Evolutionary conservation across 345 rosid genomes (phyloP).

Genomic region (Melaleuca quinquenervia): DNA sequence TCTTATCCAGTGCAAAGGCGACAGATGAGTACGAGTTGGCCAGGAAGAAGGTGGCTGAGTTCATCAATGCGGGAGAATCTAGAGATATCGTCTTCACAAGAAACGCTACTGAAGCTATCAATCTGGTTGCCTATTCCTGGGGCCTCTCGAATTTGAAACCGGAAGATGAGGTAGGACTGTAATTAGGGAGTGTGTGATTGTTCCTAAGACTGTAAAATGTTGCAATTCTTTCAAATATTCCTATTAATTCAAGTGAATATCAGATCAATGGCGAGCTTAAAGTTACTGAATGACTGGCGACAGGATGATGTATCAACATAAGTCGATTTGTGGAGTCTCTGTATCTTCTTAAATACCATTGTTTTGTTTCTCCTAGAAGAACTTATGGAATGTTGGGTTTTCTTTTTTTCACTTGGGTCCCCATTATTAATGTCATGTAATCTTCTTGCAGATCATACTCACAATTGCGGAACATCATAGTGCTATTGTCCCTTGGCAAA

Average conservation of each 20-base stretch:
- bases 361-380: background rate
- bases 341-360: background rate
- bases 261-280: background rate
- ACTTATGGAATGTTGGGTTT: background rate
- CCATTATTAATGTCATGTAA: background rate
- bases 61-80: constrained; percentile 65
- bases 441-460: constrained; percentile 48
- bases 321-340: background rate
- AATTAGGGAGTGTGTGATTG: background rate
- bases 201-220: background rate
- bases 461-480: constrained; percentile 92
- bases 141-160: constrained; percentile 61
- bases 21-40: constrained; percentile 88
- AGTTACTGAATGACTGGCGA: background rate
- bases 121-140: constrained; percentile 86
- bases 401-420: background rate
- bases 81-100: constrained; percentile 81
- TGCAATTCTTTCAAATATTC: background rate
- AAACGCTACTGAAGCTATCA: constrained; percentile 96
- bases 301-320: background rate
- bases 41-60: constrained; percentile 76
- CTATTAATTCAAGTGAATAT: background rate
- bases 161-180: constrained; percentile 60
- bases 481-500: constrained; percentile 96
- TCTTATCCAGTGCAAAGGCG: constrained; percentile 57